Conservation (phyloP, 495 filamentous ascomycete genomes). For the Amphirosellinia nigrospora region DNA sequence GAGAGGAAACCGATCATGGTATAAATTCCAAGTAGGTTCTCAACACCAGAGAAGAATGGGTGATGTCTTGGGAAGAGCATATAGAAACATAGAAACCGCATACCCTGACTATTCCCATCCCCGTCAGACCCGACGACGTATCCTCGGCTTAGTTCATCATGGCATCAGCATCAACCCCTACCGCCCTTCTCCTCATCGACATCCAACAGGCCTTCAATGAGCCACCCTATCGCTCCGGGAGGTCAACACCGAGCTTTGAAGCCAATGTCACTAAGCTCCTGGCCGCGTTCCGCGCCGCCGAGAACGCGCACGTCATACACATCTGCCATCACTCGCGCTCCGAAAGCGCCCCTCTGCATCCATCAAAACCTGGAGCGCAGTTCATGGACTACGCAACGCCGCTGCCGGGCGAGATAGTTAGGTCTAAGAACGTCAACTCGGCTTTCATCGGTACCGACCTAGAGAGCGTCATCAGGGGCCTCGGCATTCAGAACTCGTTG, state of each 20-base stretch:
- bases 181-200: constrained; percentile 64
- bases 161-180: constrained; percentile 34
- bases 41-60: background rate
- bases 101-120: no score
- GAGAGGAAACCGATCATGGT: background rate
- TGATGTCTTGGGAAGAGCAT: background rate
- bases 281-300: constrained; percentile 45
- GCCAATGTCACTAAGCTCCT: constrained; percentile 51
- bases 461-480: constrained; percentile 45
- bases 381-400: constrained; percentile 51
- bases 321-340: constrained; percentile 53
- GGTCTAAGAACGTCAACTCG: constrained; percentile 57
- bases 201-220: constrained; percentile 60
- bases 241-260: constrained; percentile 56
- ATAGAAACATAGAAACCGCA: background rate
- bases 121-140: background rate
- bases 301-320: constrained; percentile 47
- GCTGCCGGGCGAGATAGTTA: constrained; percentile 46
- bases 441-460: constrained; percentile 56
- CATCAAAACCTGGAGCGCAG: constrained; percentile 37
- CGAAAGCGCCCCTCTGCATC: constrained; percentile 42
- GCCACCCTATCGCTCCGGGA: constrained; percentile 51
- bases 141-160: background rate
- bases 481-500: constrained; percentile 45
- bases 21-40: constrained; percentile 1